Conservation (phyloP, 2,329 filamentous ascomycete species). For the Aspergillus floridensis region DNA sequence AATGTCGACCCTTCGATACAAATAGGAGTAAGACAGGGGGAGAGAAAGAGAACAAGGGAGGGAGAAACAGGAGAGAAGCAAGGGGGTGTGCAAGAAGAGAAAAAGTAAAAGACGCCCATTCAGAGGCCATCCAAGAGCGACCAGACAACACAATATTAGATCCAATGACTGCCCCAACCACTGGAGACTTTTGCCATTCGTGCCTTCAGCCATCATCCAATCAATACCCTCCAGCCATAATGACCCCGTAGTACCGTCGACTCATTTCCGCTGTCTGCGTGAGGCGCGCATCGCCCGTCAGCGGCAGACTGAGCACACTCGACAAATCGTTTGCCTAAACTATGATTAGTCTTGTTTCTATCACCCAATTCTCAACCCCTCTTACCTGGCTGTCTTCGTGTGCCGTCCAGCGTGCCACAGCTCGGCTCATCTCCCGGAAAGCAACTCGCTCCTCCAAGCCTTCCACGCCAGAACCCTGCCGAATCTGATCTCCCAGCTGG, state of each 20-base stretch:
- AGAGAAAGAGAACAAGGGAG: not conserved
- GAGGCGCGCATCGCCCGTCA: slow-evolving; percentile 71
- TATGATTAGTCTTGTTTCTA: not conserved
- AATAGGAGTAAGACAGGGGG: not conserved
- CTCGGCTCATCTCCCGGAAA: slow-evolving; percentile 75
- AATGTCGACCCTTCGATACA: not conserved
- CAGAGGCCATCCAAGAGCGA: not conserved
- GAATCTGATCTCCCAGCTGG: slow-evolving; percentile 39
- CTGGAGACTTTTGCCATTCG: not conserved
- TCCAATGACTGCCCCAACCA: not conserved
- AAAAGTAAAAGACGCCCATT: not conserved
- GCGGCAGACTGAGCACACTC: slow-evolving; percentile 40
- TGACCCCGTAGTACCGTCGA: slow-evolving; percentile 64
- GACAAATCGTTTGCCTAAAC: slow-evolving; percentile 35
- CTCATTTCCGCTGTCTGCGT: slow-evolving; percentile 69
- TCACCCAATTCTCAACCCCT: slow-evolving; percentile 10
- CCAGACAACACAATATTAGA: not conserved
- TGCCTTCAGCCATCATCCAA: slow-evolving; percentile 3
- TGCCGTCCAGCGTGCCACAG: slow-evolving; percentile 66
- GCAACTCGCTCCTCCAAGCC: slow-evolving; percentile 65
- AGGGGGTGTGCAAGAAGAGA: not conserved
- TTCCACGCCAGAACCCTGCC: slow-evolving; percentile 52
- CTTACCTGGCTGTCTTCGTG: slow-evolving; percentile 59
- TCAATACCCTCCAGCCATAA: slow-evolving; percentile 54
- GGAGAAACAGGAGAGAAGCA: not conserved